phyloP scores from a whole-genome alignment of 495 filamentous ascomycete genomes.

The Evernia prunastri region DNA sequence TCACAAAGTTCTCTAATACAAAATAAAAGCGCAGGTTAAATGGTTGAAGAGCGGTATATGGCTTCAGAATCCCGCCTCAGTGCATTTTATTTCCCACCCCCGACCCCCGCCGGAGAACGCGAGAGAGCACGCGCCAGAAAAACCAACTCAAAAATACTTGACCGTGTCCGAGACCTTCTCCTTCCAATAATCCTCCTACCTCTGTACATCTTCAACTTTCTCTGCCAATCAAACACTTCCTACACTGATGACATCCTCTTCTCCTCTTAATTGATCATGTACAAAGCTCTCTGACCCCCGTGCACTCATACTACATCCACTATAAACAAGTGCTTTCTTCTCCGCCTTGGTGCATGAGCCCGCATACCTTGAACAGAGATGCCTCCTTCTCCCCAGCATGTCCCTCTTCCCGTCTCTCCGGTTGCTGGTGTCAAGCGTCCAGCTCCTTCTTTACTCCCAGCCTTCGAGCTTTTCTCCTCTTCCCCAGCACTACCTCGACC shows the following conservation, averaged over 20 bases:
- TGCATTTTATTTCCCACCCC: no score
- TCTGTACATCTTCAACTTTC: neutral
- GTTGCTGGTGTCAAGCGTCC: slow-evolving; percentile 68
- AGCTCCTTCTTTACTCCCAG: slow-evolving; percentile 73
- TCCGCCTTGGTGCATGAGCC: slow-evolving; percentile 18
- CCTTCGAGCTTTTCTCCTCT: slow-evolving; percentile 88
- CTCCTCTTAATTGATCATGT: slow-evolving; percentile 14
- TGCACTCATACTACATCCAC: neutral
- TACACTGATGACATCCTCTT: neutral
- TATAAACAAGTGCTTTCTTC: slow-evolving; percentile 16
- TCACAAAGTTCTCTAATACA: no score
- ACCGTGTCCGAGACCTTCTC: slow-evolving; percentile 24
- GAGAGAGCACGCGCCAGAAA: slow-evolving; percentile 15
- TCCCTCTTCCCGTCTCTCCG: slow-evolving; percentile 34
- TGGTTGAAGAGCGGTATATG: no score
- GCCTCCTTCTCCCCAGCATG: slow-evolving; percentile 18
- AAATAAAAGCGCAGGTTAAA: no score
- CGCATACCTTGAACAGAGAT: slow-evolving; percentile 13
- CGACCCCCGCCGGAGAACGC: no score
- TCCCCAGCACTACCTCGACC: slow-evolving; percentile 76
- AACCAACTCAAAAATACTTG: slow-evolving; percentile 18
- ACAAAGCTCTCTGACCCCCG: neutral
- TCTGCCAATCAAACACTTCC: neutral
- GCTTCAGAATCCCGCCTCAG: no score
- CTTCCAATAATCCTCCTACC: neutral